Percentiles rank a stretch among this genome's conserved stretches.
phyloP scores from a whole-genome alignment of 495 filamentous ascomycete species.

The Parathielavia appendiculata region DNA sequence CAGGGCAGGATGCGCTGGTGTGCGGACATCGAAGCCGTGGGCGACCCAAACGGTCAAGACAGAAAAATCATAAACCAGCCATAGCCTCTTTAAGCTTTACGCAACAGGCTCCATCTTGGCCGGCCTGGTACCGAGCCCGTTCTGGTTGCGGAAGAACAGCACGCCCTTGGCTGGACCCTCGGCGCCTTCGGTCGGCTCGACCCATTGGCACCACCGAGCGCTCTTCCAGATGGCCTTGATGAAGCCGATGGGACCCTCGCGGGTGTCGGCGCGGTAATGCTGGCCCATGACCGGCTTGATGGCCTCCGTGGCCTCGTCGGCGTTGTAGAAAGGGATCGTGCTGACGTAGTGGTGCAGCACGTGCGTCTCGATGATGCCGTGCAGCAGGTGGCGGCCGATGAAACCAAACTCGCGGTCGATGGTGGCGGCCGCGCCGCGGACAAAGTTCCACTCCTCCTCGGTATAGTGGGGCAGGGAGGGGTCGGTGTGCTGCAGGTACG shows the following conservation, averaged over 20 bases:
- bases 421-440: conserved; percentile 78
- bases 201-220: conserved; percentile 71
- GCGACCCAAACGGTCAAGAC: neutral
- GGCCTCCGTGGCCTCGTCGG: conserved; percentile 79
- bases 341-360: conserved; percentile 85
- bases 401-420: conserved; percentile 89
- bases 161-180: conserved; percentile 59
- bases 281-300: conserved; percentile 78
- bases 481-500: conserved; percentile 89
- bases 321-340: conserved; percentile 85
- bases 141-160: conserved; percentile 70
- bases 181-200: conserved; percentile 62
- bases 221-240: conserved; percentile 58
- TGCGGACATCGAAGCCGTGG: neutral
- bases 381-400: conserved; percentile 77
- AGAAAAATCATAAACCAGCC: neutral
- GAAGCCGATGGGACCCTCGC: conserved; percentile 59
- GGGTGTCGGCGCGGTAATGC: conserved; percentile 67
- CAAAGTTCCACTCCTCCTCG: conserved; percentile 71
- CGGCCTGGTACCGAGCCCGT: conserved; percentile 65
- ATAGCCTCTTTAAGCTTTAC: neutral
- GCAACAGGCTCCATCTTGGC: conserved; percentile 22
- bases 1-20: neutral
- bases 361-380: conserved; percentile 90
- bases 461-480: conserved; percentile 80